Evolutionary conservation across 2,329 filamentous ascomycete genomes (phyloP), one percentile per base, ranked within the genome.

Genomic region (Phialophora macrospora): DNA sequence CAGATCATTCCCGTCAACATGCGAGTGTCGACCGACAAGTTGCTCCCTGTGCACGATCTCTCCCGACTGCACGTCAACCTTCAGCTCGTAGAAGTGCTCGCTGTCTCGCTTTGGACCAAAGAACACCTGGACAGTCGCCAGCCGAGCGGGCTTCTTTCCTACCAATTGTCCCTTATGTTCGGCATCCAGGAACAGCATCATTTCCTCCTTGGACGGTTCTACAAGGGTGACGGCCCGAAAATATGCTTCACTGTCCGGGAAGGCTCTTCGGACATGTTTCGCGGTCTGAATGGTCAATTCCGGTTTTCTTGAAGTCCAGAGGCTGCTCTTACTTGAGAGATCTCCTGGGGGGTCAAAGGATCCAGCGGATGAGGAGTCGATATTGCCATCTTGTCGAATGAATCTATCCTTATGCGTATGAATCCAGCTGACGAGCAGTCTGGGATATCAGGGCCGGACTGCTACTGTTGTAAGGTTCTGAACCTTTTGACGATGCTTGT

Each of bases 191-290:
- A 79, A 86, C 0, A 61, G 63, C 4, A 82, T 67, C 76, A 85
- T 78, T 17, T 78, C 74, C n/a, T 75, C 72, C 73, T 86, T 87
- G 0, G 76, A 73, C 0, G 83, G 84, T 66, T 86, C 84, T 14
- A 73, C 73, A 9, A 86, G 77, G 0, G 81, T 83, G 66, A 85
- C 81, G 62, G 82, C 79, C 3, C 83, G 79, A 69, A 85, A 86
- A 62, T 79, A 77, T 7, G 75, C 69, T 1, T 69, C 75, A 0
- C 74, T 65, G 2, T 72, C 74, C 1, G 74, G 72, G 4, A 81
- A 75, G 1, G 75, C 66, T 46, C 76, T 72, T 2, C 77, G 76
- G 0, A 80, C 78, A 55, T 74, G 67, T 56, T 77, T 70, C 28
- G 74, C 73, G 62, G 67, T 68, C 70, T 72, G 38, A 22, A 61